Evolutionary conservation across 169 alveolate genomes (phyloP).

Genomic region (Plasmodium malariae): DNA sequence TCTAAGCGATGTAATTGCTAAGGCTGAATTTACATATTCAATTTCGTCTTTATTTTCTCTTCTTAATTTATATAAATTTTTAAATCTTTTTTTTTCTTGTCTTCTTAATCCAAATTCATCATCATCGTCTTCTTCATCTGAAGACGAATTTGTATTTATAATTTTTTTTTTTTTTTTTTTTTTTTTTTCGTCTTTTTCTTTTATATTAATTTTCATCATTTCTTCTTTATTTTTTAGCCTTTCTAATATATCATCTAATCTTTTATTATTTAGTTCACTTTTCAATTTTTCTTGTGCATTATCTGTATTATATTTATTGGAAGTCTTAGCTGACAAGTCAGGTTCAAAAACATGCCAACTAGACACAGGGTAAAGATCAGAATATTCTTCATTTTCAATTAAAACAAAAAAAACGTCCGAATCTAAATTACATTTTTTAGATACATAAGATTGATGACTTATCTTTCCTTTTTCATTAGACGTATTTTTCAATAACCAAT

Average conservation of each 20-base stretch:
- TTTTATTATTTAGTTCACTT: conserved; percentile 42
- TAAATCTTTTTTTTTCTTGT: conserved; percentile 76
- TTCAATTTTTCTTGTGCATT: conserved; percentile 32
- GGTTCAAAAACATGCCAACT: conserved; percentile 78
- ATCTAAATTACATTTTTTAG: conserved; percentile 76
- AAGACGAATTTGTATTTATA: conserved; percentile 3
- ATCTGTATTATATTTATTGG: conserved; percentile 40
- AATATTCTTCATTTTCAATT: conserved; percentile 71
- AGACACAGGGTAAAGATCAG: conserved; percentile 73
- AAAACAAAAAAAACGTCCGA: conserved; percentile 68
- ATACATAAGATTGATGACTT: conserved; percentile 51
- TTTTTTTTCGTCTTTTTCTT: conserved; percentile 27
- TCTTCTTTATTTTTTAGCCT: conserved; percentile 72
- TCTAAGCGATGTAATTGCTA: conserved; percentile 37
- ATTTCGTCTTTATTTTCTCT: conserved; percentile 71
- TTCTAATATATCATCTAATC: conserved; percentile 72
- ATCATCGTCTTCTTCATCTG: conserved; percentile 21
- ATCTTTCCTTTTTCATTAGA: conserved; percentile 30
- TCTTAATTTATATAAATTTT: conserved; percentile 62
- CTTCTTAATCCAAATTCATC: conserved; percentile 72
- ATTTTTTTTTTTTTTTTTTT: conserved; percentile 39
- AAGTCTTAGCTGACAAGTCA: conserved; percentile 35
- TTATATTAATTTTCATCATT: conserved; percentile 26
- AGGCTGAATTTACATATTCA: conserved; percentile 74
- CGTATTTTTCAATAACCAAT: conserved; percentile 69